Evolutionary conservation across 441 rosid genomes (phyloP).

Genomic region (Eruca vesicaria): DNA sequence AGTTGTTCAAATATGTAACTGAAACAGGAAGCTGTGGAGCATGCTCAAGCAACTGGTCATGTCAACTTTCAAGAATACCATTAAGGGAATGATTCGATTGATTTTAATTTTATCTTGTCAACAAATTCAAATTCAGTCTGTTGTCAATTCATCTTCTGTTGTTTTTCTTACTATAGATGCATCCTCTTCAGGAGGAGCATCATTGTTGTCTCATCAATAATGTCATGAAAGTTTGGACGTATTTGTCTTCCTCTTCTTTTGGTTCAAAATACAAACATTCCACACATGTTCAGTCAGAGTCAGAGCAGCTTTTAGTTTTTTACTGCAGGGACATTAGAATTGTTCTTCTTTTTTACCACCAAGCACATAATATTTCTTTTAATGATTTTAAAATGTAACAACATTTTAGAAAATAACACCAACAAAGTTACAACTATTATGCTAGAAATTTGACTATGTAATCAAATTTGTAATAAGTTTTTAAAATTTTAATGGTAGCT

Average conservation of each 20-base stretch:
- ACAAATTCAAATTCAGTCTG: constrained; percentile 12
- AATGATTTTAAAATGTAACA: neutral
- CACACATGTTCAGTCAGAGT: neutral
- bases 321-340: neutral
- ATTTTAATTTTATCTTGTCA: neutral
- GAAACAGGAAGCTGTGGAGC: constrained; percentile 81
- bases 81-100: constrained; percentile 34
- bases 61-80: constrained; percentile 85
- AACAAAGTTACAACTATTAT: neutral
- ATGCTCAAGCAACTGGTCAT: constrained; percentile 94
- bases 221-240: constrained; percentile 1
- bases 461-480: neutral
- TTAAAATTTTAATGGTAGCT: neutral
- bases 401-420: neutral
- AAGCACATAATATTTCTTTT: neutral
- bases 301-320: neutral
- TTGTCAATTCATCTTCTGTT: constrained; percentile 20
- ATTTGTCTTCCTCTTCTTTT: neutral
- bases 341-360: neutral
- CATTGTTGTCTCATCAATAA: constrained; percentile 19
- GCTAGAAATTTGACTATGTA: neutral
- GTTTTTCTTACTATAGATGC: neutral
- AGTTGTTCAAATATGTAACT: neutral
- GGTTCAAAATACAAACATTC: neutral
- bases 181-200: neutral